Conservation (phyloP, 179 eudicot species). For the Heliamphora pulchella region DNA sequence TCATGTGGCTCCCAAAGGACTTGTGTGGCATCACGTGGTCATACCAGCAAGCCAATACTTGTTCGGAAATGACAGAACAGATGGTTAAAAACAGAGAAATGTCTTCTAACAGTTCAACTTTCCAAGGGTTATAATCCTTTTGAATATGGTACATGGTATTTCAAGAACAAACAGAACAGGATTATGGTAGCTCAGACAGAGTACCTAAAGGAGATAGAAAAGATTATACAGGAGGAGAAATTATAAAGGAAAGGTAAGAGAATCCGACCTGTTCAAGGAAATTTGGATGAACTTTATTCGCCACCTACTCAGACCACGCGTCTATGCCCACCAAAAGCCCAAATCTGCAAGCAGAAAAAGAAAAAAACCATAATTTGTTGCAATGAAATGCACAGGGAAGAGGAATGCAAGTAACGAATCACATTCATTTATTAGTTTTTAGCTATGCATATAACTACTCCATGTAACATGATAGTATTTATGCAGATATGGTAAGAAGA, state of each 20-base stretch:
- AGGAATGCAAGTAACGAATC: neutral
- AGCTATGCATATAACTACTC: neutral
- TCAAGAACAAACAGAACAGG: neutral
- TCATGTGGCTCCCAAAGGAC: too few relatives aligned
- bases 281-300: conserved; percentile 1
- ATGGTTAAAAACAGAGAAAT: neutral
- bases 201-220: neutral
- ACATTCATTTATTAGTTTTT: too few relatives aligned
- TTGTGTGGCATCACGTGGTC: too few relatives aligned
- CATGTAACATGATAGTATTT: too few relatives aligned
- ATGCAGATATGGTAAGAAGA: too few relatives aligned
- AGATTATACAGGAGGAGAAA: neutral
- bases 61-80: neutral
- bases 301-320: conserved; percentile 43
- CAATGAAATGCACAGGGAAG: neutral
- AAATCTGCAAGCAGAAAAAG: conserved; percentile 44
- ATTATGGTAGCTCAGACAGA: neutral
- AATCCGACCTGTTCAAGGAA: neutral
- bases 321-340: conserved; percentile 91
- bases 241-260: neutral
- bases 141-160: neutral
- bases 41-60: too few relatives aligned
- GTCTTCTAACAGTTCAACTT: neutral
- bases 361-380: neutral
- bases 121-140: neutral